Evolutionary conservation across 2,329 filamentous ascomycete genomes (phyloP), one percentile per base, ranked within the genome.

Genomic region (Sporothrix brasiliensis): DNA sequence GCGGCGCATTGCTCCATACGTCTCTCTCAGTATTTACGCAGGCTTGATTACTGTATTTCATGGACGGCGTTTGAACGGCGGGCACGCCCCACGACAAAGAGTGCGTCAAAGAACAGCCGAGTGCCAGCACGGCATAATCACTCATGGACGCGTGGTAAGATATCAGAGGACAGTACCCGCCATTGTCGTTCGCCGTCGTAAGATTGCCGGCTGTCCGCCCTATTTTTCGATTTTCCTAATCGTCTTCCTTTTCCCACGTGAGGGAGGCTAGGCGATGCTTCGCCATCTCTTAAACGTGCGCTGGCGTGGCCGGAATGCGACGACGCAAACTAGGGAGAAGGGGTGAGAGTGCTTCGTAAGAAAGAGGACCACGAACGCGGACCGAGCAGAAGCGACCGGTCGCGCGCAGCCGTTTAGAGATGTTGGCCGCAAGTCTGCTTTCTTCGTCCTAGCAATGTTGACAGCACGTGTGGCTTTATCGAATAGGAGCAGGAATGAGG

Each of bases 181-280:
- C 27, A 30, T 3, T 30, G 27, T 30, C 27, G 27, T 49, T 34
- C 24, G 39, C 24, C 56, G 19, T 44, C 34, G 11, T 24, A 30
- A 30, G 27, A 30, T 24, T 61, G 34, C 56, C 56, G 24, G 3
- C n/a, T 61, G 44, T 44, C n/a, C 34, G 56, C 14, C 56, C 44
- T 44, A 44, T 61, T 24, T 19, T 53, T 11, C 58, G 27, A 30
- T 30, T 30, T 30, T 30, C 3, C 27, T 60, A 60, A 44, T 47
- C 39, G 27, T 54, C 52, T 47, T 47, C 58, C 27, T 61, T 27
- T 47, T 24, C 24, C 39, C 13, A 61, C 56, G 56, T 41, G 56
- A 39, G 56, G 34, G 56, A 60, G n/a, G 19, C 19, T 4, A 53
- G 50, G 50, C 50, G 50, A 21, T 39, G 27, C 34, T 60, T 41